Percentiles rank a stretch among this genome's conserved stretches.
These are phyloP conservation scores for Aleurites moluccanus DNA, from an alignment of 441 rosid genomes.

Conservation along the genomic window DNA sequence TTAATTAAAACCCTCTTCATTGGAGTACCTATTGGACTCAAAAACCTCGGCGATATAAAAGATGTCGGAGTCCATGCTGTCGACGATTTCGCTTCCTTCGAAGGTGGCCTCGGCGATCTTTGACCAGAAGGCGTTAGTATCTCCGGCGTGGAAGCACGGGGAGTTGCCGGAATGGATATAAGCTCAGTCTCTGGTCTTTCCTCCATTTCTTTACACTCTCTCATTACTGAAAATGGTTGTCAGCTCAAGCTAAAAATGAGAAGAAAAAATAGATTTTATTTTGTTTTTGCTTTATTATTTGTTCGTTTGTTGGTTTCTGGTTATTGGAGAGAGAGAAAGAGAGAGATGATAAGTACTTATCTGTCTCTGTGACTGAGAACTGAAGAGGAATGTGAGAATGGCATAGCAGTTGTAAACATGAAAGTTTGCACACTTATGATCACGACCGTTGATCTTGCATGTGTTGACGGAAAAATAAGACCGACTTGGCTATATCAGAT, in stretches of 20 bases:
- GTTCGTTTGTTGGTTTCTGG: slow-evolving; percentile 20
- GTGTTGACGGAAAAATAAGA: neutral
- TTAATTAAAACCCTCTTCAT: slow-evolving; percentile 90
- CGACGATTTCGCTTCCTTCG: slow-evolving; percentile 67
- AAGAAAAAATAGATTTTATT: too few relatives aligned
- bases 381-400: slow-evolving; percentile 18
- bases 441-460: slow-evolving; percentile 35
- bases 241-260: neutral
- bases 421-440: slow-evolving; percentile 38
- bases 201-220: slow-evolving; percentile 46
- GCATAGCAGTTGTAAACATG: slow-evolving; percentile 20
- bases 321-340: neutral
- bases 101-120: slow-evolving; percentile 76
- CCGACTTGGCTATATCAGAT: slow-evolving; percentile 15
- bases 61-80: slow-evolving; percentile 95
- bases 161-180: slow-evolving; percentile 96
- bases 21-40: slow-evolving; percentile 95
- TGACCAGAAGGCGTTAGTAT: slow-evolving; percentile 94
- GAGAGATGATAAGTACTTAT: neutral
- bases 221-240: neutral
- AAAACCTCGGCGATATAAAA: slow-evolving; percentile 86
- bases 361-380: neutral
- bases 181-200: slow-evolving; percentile 97
- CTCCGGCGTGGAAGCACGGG: slow-evolving; percentile 91
- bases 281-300: too few relatives aligned